phyloP scores from a whole-genome alignment of 176 grass and related monocot species.

The Carex littledalei region DNA sequence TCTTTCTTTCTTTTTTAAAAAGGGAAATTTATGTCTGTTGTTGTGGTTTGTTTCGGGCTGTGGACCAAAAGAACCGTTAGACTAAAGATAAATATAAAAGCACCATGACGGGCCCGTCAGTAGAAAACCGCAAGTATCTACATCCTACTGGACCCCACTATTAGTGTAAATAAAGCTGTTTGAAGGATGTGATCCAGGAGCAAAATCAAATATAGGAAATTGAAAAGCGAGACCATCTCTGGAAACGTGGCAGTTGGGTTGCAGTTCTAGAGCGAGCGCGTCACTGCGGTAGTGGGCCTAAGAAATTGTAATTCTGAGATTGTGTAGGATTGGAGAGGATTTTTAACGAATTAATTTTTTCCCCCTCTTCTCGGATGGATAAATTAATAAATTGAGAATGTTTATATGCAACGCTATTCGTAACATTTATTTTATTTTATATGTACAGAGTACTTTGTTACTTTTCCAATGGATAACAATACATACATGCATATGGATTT shows the following conservation, averaged over 20 bases:
- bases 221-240: neutral
- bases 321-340: no score
- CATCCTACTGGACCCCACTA: neutral
- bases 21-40: slow-evolving; percentile 7
- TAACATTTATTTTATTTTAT: neutral
- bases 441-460: neutral
- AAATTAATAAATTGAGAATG: neutral
- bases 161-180: neutral
- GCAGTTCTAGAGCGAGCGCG: no score
- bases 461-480: neutral
- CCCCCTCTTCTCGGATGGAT: no score
- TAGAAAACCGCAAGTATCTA: neutral
- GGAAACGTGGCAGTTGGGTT: neutral
- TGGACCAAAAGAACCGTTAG: slow-evolving; percentile 11
- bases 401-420: neutral
- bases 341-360: no score
- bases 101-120: neutral
- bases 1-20: no score
- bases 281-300: neutral
- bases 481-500: neutral
- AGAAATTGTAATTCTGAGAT: no score
- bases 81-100: neutral
- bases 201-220: neutral
- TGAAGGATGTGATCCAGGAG: neutral
- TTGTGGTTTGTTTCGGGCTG: neutral